Evolutionary conservation across 305 asterid genomes (phyloP), one percentile per base, ranked within the genome.

Genomic region (Fraxinus albicans): DNA sequence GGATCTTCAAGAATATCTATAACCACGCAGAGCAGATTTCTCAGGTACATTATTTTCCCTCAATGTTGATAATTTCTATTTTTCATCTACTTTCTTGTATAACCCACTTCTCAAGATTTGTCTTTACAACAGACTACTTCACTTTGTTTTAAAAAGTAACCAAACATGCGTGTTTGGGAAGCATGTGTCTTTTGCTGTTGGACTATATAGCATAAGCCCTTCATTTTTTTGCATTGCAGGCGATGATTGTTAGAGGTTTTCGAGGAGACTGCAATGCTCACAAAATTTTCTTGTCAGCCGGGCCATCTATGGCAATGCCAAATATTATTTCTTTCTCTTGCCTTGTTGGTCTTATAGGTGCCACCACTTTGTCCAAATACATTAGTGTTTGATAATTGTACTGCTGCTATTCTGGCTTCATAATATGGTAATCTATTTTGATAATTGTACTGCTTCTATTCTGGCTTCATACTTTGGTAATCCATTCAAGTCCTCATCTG

Each of bases 171-270:
- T 19, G 9, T 55, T 55, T 55, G 9, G 65, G 40, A 40, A 17
- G 19, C 4, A 44, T 65, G 33, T 34, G 15, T 40, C 2, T 0
- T 60, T 73, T 67, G 38, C 55, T 29, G 19, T 38, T 72, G 75
- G 31, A 25, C 35, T 34, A 67, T 67, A 25, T 67, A 67, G 15
- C 35, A 25, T 10, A 29, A 67, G 73, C 73, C 36, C 73, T 27
- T 23, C 23, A 31, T 23, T 29, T 63, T 36, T 47, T 2, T 13
- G 78, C 40, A 84, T 67, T 88, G 88, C 93, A 94, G 99, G 99
- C 99, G 7, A 96, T 96, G 99, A 94, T 96, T 63, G 94, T 94
- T 36, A 87, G 99, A 87, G 99, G 98, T 13, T 96, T 96, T 81
- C 90, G 96, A 81, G 98, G 99, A 44, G 97, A 94, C 88, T 85